These are phyloP conservation scores for Pascua sp. DNA, from an alignment of 1,284 basidiomycete species.

Conservation along the genomic window DNA sequence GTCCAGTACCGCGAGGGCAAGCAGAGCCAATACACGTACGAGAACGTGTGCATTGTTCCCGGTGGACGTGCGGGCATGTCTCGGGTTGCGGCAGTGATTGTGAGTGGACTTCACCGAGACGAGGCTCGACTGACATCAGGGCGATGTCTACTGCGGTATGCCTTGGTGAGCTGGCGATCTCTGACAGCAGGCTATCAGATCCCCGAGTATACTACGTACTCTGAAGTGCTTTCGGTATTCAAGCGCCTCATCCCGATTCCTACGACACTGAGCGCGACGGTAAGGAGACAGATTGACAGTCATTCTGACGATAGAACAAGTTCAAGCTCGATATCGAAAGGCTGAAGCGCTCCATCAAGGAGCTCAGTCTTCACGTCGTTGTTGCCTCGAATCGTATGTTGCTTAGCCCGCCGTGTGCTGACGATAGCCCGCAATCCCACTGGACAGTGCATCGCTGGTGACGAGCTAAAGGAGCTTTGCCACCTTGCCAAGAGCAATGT, in stretches of 20 bases:
- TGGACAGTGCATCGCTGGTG: constrained; percentile 69
- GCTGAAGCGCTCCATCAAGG: constrained; percentile 62
- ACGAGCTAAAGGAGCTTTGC: constrained; percentile 77
- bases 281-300: no score
- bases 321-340: constrained; percentile 68
- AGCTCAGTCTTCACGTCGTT: constrained; percentile 77
- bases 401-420: neutral
- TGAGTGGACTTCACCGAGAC: constrained; percentile 28
- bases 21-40: constrained; percentile 75
- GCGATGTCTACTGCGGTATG: constrained; percentile 38
- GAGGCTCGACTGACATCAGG: constrained; percentile 14
- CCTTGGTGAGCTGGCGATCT: neutral
- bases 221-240: constrained; percentile 76
- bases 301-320: constrained; percentile 41
- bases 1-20: constrained; percentile 76
- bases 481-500: constrained; percentile 59
- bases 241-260: constrained; percentile 84
- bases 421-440: constrained; percentile 56
- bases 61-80: constrained; percentile 84
- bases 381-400: constrained; percentile 67
- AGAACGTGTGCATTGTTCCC: constrained; percentile 65
- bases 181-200: constrained; percentile 30
- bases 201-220: constrained; percentile 49
- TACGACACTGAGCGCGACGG: constrained; percentile 53
- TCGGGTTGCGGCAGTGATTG: constrained; percentile 75